Percentiles rank a stretch among this genome's conserved stretches.
Evolutionary conservation across 2,329 filamentous ascomycete species (phyloP).

Genomic region (Claviceps sp.): DNA sequence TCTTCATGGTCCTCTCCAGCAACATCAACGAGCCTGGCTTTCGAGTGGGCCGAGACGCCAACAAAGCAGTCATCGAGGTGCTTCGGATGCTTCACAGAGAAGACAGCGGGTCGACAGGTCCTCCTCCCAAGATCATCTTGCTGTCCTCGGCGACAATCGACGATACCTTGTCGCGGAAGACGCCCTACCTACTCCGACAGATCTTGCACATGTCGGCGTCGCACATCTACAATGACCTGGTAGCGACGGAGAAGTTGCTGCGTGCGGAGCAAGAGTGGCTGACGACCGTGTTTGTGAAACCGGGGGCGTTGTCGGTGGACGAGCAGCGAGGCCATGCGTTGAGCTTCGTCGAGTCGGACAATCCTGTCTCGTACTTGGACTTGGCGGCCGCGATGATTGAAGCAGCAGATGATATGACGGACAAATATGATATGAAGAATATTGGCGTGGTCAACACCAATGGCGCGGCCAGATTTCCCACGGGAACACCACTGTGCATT

Average conservation of each 20-base stretch:
- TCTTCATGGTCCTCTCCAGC: conserved; percentile 26
- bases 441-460: conserved; percentile 7
- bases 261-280: conserved; percentile 24
- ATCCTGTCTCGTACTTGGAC: conserved; percentile 17
- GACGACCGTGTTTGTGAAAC: conserved; percentile 27
- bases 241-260: conserved; percentile 23
- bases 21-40: conserved; percentile 31
- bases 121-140: conserved; percentile 25
- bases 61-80: conserved; percentile 21
- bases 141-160: conserved; percentile 30
- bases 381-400: conserved; percentile 31
- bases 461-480: not conserved
- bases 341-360: conserved; percentile 22
- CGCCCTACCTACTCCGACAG: conserved; percentile 14
- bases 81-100: conserved; percentile 3
- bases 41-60: conserved; percentile 22
- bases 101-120: not conserved
- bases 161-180: conserved; percentile 17
- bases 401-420: conserved; percentile 22
- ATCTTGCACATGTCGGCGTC: conserved; percentile 19
- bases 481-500: not conserved
- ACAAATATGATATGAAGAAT: conserved; percentile 13
- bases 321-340: conserved; percentile 26
- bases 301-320: conserved; percentile 11
- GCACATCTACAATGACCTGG: conserved; percentile 7